phyloP scores from a whole-genome alignment of 352 stramenopile species.

The Pythium myriotylum region DNA sequence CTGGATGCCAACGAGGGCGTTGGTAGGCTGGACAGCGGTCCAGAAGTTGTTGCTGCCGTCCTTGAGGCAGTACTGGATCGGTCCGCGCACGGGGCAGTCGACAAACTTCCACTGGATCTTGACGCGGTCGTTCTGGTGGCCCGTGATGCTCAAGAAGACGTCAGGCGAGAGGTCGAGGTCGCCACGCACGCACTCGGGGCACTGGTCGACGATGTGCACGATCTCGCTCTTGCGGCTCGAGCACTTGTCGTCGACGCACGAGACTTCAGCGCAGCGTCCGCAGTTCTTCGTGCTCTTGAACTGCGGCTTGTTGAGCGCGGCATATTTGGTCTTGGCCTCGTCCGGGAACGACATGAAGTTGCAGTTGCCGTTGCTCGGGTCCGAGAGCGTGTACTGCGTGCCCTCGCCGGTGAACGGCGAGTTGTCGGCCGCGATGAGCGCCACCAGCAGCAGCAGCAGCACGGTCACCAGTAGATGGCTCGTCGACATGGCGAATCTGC shows the following conservation, averaged over 20 bases:
- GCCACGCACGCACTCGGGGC: constrained; percentile 48
- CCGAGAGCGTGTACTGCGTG: constrained; percentile 33
- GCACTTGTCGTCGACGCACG: constrained; percentile 55
- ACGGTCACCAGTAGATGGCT: background rate
- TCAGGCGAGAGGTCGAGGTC: constrained; percentile 60
- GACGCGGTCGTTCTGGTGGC: constrained; percentile 28
- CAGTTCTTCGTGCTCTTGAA: constrained; percentile 59
- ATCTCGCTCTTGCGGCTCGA: constrained; percentile 37
- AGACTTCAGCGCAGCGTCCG: constrained; percentile 33
- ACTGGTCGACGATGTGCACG: constrained; percentile 74
- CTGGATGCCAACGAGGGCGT: constrained; percentile 51
- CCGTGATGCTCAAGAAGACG: constrained; percentile 45
- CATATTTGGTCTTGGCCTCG: constrained; percentile 52
- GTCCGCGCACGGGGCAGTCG: constrained; percentile 36
- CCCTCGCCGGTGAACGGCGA: constrained; percentile 23
- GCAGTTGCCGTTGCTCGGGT: constrained; percentile 39
- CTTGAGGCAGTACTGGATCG: constrained; percentile 59
- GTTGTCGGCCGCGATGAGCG: background rate
- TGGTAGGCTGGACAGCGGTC: constrained; percentile 64
- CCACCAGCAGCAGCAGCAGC: background rate
- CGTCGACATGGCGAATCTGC: constrained; percentile 5
- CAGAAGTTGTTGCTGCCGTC: constrained; percentile 62
- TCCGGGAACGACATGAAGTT: constrained; percentile 66
- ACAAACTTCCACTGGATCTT: constrained; percentile 53
- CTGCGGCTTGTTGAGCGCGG: constrained; percentile 64